phyloP scores from a whole-genome alignment of 805 yeast genomes.

The Candida boidinii region DNA sequence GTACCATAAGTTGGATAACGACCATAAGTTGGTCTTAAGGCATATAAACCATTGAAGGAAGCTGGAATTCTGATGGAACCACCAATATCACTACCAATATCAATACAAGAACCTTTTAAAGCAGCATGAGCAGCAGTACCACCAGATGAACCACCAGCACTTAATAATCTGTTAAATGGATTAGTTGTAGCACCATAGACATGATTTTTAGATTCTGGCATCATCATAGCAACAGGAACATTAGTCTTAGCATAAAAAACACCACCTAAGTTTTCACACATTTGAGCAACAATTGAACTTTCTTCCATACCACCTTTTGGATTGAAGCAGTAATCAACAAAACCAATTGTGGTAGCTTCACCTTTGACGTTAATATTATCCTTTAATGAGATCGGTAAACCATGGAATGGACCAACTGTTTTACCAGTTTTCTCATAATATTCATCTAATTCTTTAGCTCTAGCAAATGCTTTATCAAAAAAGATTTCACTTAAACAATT shows the following conservation, averaged over 20 bases:
- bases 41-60: constrained; percentile 42
- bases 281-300: constrained; percentile 27
- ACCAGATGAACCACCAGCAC: constrained; percentile 59
- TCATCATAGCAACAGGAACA: constrained; percentile 55
- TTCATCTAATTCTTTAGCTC: constrained; percentile 48
- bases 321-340: constrained; percentile 13
- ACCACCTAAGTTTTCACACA: constrained; percentile 39
- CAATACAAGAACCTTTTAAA: constrained; percentile 47
- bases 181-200: constrained; percentile 44
- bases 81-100: constrained; percentile 60
- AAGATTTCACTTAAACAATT: constrained; percentile 37
- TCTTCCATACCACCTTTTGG: constrained; percentile 27
- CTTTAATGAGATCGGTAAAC: constrained; percentile 42
- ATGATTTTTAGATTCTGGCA: constrained; percentile 43
- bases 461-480: constrained; percentile 47
- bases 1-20: constrained; percentile 18
- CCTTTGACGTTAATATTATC: constrained; percentile 41
- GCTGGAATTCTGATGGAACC: constrained; percentile 48
- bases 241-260: constrained; percentile 47
- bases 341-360: constrained; percentile 40
- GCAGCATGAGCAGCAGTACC: constrained; percentile 58
- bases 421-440: constrained; percentile 38
- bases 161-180: constrained; percentile 39
- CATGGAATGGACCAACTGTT: constrained; percentile 55
- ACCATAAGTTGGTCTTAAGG: constrained; percentile 36